phyloP scores from a whole-genome alignment of 177 flowering plant species.

The Vitis hybrid region DNA sequence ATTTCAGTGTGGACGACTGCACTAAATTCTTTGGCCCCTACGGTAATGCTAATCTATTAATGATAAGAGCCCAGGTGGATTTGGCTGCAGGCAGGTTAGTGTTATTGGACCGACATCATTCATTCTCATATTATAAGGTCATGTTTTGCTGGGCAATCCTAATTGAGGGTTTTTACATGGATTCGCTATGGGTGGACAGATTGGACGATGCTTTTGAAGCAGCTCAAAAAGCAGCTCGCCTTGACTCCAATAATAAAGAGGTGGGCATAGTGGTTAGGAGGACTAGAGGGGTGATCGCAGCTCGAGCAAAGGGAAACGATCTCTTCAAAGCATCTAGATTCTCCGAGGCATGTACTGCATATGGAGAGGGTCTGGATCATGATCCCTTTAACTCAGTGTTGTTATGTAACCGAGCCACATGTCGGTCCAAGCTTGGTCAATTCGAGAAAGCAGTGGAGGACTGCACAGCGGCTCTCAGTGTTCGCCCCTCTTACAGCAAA shows the following conservation, averaged over 20 bases:
- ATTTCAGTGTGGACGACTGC: conserved; percentile 45
- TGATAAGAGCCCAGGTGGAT: conserved; percentile 56
- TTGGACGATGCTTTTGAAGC: conserved; percentile 71
- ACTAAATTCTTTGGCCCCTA: conserved; percentile 58
- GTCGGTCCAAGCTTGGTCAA: conserved; percentile 66
- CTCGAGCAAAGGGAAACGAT: conserved; percentile 77
- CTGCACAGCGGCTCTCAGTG: conserved; percentile 63
- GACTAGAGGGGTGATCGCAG: conserved; percentile 54
- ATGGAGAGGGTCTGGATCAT: conserved; percentile 72
- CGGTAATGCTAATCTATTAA: conserved; percentile 44
- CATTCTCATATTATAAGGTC: too few relatives aligned
- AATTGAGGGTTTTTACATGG: too few relatives aligned
- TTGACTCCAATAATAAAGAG: conserved; percentile 72
- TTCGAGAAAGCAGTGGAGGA: conserved; percentile 79
- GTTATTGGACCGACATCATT: neutral
- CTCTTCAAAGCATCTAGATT: conserved; percentile 62
- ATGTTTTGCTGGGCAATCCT: too few relatives aligned
- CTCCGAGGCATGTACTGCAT: conserved; percentile 62
- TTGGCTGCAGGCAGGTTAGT: conserved; percentile 59
- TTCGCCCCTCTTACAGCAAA: conserved; percentile 66
- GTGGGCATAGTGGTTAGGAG: conserved; percentile 40
- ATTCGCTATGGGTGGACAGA: conserved; percentile 30
- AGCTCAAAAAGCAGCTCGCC: conserved; percentile 56
- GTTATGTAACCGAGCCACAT: conserved; percentile 86
- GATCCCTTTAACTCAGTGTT: conserved; percentile 73